phyloP scores from a whole-genome alignment of 306 rosid species.

The Ziziphus jujuba region DNA sequence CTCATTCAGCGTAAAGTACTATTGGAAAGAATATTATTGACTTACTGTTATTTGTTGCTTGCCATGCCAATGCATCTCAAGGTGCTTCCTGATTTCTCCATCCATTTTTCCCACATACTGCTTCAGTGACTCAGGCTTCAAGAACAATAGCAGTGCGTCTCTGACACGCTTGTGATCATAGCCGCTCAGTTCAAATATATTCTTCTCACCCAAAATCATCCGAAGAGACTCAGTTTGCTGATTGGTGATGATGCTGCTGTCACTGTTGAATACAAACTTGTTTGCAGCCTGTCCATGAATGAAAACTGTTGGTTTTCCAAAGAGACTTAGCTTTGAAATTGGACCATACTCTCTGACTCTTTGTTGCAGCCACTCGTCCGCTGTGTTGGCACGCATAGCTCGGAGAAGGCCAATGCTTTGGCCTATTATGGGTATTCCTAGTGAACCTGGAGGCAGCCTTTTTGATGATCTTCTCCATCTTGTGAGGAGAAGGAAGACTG shows the following conservation, averaged over 20 bases:
- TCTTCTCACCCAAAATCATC: conserved; percentile 54
- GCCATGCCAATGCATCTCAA: conserved; percentile 71
- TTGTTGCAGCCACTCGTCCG: conserved; percentile 56
- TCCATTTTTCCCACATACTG: conserved; percentile 61
- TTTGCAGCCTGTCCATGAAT: conserved; percentile 68
- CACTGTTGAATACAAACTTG: conserved; percentile 47
- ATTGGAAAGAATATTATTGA: background rate
- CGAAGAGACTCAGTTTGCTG: conserved; percentile 50
- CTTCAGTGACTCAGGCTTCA: conserved; percentile 80
- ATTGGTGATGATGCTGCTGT: conserved; percentile 21
- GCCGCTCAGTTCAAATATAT: conserved; percentile 43
- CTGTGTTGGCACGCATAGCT: conserved; percentile 60
- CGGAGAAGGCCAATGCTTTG: conserved; percentile 57
- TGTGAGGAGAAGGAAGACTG: conserved; percentile 40
- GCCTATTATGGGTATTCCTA: conserved; percentile 67
- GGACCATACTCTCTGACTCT: conserved; percentile 66
- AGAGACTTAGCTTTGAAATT: conserved; percentile 69
- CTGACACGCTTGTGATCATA: conserved; percentile 73
- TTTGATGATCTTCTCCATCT: conserved; percentile 36
- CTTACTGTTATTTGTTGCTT: conserved; percentile 52
- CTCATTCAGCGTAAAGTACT: too few relatives aligned
- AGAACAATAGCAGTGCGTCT: conserved; percentile 55
- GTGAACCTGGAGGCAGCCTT: conserved; percentile 69
- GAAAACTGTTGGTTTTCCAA: conserved; percentile 69
- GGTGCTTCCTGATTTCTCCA: conserved; percentile 50